Evolutionary conservation across 768 basidiomycete species (phyloP).

Genomic region (Melanogaster broomeanus): DNA sequence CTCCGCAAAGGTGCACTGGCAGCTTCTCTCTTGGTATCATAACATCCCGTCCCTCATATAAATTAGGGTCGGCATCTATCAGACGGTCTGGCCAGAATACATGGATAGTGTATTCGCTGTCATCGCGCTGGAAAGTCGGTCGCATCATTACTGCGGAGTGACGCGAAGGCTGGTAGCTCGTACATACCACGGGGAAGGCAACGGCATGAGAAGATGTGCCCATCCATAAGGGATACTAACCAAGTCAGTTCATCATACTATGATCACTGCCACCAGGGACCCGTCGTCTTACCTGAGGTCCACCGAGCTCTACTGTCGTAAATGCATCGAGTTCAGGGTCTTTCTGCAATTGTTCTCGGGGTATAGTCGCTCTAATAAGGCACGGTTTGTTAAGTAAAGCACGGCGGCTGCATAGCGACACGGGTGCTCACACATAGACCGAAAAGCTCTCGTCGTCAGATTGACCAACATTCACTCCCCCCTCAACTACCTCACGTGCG

Average conservation of each 20-base stretch:
- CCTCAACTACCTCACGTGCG: slow-evolving; percentile 34
- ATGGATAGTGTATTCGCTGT: slow-evolving; percentile 38
- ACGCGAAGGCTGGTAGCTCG: not conserved
- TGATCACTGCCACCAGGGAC: not conserved
- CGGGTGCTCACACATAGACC: slow-evolving; percentile 44
- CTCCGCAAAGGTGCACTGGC: slow-evolving; percentile 31
- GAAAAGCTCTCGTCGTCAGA: slow-evolving; percentile 26
- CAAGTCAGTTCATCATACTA: not conserved
- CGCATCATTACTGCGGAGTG: not conserved
- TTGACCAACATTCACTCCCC: slow-evolving; percentile 23
- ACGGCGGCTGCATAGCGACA: not conserved
- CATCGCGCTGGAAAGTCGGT: slow-evolving; percentile 27
- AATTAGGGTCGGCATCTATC: slow-evolving; percentile 27
- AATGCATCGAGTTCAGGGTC: slow-evolving; percentile 40
- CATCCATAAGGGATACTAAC: slow-evolving; percentile 22
- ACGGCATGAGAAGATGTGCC: slow-evolving; percentile 13
- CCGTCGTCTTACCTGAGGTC: slow-evolving; percentile 10
- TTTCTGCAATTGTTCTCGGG: slow-evolving; percentile 38
- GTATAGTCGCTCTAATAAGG: slow-evolving; percentile 38
- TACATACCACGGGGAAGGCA: slow-evolving; percentile 18
- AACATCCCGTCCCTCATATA: slow-evolving; percentile 31
- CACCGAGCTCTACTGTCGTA: slow-evolving; percentile 12
- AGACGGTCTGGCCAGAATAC: slow-evolving; percentile 38
- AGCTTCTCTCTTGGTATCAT: slow-evolving; percentile 36
- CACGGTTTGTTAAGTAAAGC: not conserved